Base-by-base conservation (phyloP, 192 early-diverging fungal genomes). In the Rhizophlyctis rosea region DNA sequence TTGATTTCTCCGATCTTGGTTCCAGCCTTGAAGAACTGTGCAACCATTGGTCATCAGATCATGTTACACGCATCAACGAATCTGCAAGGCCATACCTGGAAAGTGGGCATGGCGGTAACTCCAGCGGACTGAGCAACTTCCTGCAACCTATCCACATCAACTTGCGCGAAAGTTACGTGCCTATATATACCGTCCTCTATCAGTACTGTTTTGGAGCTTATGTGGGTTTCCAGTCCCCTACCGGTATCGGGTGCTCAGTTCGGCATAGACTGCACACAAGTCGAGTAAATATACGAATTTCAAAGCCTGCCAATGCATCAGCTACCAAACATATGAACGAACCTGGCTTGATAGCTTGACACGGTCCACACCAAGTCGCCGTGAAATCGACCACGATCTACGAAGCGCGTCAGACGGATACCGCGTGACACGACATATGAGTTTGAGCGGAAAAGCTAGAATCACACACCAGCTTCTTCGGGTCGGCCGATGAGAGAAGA, bases 1-100 rank as follows among this genome's bases (percentile, higher is more conserved):
- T 83, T 85, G 36, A 98, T 59, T 64, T 91, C 87, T 24, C 67
- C 83, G 34, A 96, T 75, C 74, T 89, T 86, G 11, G 77, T 75
- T 14, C 82, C 87, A 32, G 72, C 86, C 56, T 88, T 88, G 76
- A 83, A 94, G 62, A 95, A 86, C 51, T 76, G 32, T 24, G 3
- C 7, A 44, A 44, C 18, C 9, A 7, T 7, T 18, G 39, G 18
- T 7, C 39, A 44, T 44, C 39, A 44, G 18, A 44, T 44, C 39
- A 44, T 18, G 39, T 7, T 7, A 44, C 18, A 44, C 39, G 7
- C 9, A 44, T 44, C 18, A 7, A 14, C 0, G 21, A 24, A 62
- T n/a, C 9, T 61, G 11, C 18, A 21, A 0, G 32, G 7, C 1
- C 33, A 3, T 48, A 72, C 70, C 65, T 91, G 89, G 70, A 93